A percentile compares a stretch with the other conserved stretches of the same genome.
Evolutionary conservation across 1,284 basidiomycete genomes (phyloP).

Genomic region (Anthracocystis walkeri): DNA sequence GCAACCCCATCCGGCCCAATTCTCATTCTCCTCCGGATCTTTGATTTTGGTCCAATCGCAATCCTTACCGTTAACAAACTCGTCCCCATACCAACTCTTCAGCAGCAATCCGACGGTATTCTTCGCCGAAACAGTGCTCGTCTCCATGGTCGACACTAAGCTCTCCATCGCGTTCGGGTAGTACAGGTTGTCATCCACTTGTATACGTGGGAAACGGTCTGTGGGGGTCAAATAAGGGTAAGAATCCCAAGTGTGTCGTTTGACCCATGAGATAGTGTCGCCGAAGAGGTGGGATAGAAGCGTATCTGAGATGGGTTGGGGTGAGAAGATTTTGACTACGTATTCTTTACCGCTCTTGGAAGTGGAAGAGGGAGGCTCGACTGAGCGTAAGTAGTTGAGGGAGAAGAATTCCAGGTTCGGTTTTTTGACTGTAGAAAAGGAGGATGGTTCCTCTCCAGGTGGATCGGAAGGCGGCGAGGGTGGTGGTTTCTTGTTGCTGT

Average conservation of each 20-base stretch:
- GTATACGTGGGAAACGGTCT: conserved; percentile 78
- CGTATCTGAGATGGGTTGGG: conserved; percentile 76
- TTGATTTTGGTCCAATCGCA: conserved; percentile 29
- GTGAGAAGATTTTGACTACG: conserved; percentile 79
- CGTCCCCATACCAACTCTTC: conserved; percentile 56
- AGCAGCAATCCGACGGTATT: conserved; percentile 73
- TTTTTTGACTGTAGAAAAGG: conserved; percentile 10
- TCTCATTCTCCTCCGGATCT: conserved; percentile 33
- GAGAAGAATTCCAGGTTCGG: conserved; percentile 82
- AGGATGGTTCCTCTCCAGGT: conserved; percentile 2
- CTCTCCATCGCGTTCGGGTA: conserved; percentile 88
- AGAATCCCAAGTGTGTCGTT: conserved; percentile 78
- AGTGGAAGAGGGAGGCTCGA: conserved; percentile 69
- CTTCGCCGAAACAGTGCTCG: conserved; percentile 83
- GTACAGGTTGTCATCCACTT: conserved; percentile 81
- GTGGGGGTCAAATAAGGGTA: conserved; percentile 78
- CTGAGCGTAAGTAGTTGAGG: conserved; percentile 82
- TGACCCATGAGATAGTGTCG: conserved; percentile 76
- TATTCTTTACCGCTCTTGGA: conserved; percentile 35
- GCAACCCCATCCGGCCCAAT: conserved; percentile 67
- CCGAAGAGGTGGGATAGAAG: conserved; percentile 73
- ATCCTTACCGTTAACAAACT: conserved; percentile 56
- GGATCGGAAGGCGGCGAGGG: conserved; percentile 4
- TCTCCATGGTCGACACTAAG: conserved; percentile 80
- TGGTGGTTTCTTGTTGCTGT: conserved; percentile 17